These are phyloP conservation scores for Neolentinus lepideus DNA, from an alignment of 1,284 basidiomycete genomes.

Conservation along the genomic window DNA sequence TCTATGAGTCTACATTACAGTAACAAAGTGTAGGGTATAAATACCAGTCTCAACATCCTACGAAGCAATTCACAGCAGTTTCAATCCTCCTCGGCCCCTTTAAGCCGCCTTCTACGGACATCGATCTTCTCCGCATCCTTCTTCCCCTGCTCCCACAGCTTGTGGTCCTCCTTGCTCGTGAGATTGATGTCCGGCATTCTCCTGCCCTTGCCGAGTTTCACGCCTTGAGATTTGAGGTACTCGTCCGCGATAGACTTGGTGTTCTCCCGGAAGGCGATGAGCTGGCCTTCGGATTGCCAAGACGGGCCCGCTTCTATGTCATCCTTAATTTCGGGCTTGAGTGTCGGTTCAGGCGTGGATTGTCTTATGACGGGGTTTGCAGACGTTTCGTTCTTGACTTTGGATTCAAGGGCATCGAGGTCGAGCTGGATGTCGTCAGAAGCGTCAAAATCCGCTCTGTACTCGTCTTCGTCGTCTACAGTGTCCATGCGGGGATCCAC, in stretches of 20 bases:
- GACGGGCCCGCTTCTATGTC: background rate
- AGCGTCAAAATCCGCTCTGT: background rate
- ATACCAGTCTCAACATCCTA: conserved; percentile 8
- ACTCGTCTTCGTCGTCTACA: background rate
- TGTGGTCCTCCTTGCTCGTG: conserved; percentile 9
- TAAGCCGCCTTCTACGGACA: conserved; percentile 12
- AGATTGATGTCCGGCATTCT: conserved; percentile 5
- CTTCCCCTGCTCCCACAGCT: conserved; percentile 11
- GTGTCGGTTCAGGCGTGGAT: background rate
- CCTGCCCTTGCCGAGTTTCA: conserved; percentile 4
- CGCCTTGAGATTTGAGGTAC: background rate
- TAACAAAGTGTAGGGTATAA: too few species aligned
- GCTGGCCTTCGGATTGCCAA: background rate
- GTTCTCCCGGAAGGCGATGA: background rate
- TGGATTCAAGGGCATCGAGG: background rate
- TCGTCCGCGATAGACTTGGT: conserved; percentile 2
- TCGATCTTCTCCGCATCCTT: conserved; percentile 16
- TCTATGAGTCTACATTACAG: too few species aligned
- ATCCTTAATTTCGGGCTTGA: background rate
- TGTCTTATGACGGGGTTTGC: too few species aligned
- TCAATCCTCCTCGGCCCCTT: conserved; percentile 11
- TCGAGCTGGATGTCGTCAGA: background rate
- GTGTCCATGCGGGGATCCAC: background rate
- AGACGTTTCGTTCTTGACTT: background rate
- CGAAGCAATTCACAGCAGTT: conserved; percentile 18